Conservation (phyloP, 2,329 filamentous ascomycete genomes). For the Ophiostoma pallidulum region DNA sequence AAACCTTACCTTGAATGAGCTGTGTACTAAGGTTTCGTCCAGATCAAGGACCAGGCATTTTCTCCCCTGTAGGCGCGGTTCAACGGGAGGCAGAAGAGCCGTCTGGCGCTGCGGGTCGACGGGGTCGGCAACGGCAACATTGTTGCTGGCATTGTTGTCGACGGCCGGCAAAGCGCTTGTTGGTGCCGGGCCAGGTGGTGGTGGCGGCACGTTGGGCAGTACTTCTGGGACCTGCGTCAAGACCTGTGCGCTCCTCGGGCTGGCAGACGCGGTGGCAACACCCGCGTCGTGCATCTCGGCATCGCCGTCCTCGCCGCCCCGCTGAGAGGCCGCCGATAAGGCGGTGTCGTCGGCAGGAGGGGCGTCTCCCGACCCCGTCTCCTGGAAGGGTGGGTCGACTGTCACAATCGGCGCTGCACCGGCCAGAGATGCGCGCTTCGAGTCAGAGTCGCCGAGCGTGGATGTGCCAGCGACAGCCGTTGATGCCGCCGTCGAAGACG, state of each 20-base stretch:
- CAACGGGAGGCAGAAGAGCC: constrained; percentile 72
- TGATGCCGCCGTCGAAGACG: constrained; percentile 16
- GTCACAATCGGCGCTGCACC: constrained; percentile 31
- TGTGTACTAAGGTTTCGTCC: constrained; percentile 95
- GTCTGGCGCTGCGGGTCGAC: constrained; percentile 36
- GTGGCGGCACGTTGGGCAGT: constrained; percentile 35
- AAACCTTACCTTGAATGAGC: constrained; percentile 81
- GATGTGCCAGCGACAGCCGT: constrained; percentile 12
- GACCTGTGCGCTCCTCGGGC: constrained; percentile 34
- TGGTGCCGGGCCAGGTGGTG: constrained; percentile 37
- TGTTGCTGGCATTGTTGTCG: constrained; percentile 19
- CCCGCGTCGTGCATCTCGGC: constrained; percentile 58
- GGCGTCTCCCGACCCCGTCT: background rate
- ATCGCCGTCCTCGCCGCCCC: constrained; percentile 47
- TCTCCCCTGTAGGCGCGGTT: constrained; percentile 69
- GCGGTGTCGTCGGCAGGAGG: constrained; percentile 16
- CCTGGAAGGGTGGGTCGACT: constrained; percentile 29
- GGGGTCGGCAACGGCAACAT: constrained; percentile 28
- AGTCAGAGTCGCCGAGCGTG: constrained; percentile 33
- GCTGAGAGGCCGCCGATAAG: constrained; percentile 21
- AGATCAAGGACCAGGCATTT: constrained; percentile 94
- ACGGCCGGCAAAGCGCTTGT: constrained; percentile 16
- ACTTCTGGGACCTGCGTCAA: constrained; percentile 29
- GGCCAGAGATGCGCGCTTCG: constrained; percentile 29
- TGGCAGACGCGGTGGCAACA: constrained; percentile 31